phyloP scores from a whole-genome alignment of 2,329 filamentous ascomycete genomes.

The Clonostachys rhizophaga region DNA sequence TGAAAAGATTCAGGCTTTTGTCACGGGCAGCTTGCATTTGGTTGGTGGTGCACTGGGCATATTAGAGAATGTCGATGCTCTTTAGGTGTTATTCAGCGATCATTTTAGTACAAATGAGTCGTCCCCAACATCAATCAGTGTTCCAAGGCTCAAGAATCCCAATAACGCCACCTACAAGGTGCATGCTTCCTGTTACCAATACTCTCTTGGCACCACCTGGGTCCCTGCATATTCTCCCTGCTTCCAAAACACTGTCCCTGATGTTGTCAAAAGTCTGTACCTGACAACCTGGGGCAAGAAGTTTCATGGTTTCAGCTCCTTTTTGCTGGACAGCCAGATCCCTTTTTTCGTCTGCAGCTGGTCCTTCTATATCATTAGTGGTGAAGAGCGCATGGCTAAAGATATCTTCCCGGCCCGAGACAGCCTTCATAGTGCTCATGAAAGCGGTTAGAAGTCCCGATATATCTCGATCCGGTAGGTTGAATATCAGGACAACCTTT shows the following conservation, averaged over 20 bases:
- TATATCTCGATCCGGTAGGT: conserved; percentile 84
- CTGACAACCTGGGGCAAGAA: conserved; percentile 38
- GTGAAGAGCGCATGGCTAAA: conserved; percentile 80
- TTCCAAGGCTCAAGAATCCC: conserved; percentile 57
- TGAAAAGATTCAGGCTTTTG: conserved; percentile 37
- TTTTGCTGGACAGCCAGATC: conserved; percentile 60
- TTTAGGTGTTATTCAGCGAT: background rate
- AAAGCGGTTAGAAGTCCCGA: conserved; percentile 58
- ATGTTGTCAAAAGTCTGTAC: conserved; percentile 61
- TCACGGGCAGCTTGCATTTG: conserved; percentile 81
- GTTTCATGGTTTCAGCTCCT: conserved; percentile 57
- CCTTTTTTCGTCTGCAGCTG: conserved; percentile 27
- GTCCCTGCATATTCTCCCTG: conserved; percentile 33
- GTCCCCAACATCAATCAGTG: conserved; percentile 3
- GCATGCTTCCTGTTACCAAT: conserved; percentile 77
- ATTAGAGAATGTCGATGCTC: conserved; percentile 25
- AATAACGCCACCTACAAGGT: conserved; percentile 76
- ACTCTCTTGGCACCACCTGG: conserved; percentile 45
- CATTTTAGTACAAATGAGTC: too few relatives aligned
- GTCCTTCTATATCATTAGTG: conserved; percentile 53
- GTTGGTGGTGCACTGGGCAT: conserved; percentile 76
- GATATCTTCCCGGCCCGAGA: conserved; percentile 24
- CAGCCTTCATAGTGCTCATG: conserved; percentile 45
- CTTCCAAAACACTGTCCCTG: conserved; percentile 61
- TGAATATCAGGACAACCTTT: conserved; percentile 69